Percentiles rank a stretch among this genome's conserved stretches.
Evolutionary conservation across 176 grass and related monocot genomes (phyloP).

Genomic region (Ananas comosus): DNA sequence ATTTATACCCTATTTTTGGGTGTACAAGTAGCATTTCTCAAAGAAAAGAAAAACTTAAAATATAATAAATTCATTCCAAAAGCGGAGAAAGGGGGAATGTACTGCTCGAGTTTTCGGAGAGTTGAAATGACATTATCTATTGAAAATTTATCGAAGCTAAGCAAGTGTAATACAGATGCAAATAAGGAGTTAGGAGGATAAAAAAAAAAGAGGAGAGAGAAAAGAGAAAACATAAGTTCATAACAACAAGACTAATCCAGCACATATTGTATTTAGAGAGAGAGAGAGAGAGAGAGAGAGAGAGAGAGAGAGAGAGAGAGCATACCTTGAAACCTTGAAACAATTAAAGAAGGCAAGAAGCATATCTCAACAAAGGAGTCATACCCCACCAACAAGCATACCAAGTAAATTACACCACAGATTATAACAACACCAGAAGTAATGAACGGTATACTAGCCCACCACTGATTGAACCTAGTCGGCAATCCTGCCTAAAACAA

Average conservation of each 20-base stretch:
- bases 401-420: conserved; percentile 66
- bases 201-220: neutral
- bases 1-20: too few species aligned
- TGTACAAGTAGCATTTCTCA: too few species aligned
- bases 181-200: too few species aligned
- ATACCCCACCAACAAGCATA: conserved; percentile 82
- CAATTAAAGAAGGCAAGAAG: conserved; percentile 73
- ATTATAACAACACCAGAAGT: conserved; percentile 66
- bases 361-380: conserved; percentile 77
- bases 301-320: neutral
- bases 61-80: too few species aligned
- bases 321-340: conserved; percentile 84
- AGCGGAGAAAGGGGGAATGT: too few species aligned
- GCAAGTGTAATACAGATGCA: too few species aligned
- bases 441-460: conserved; percentile 77
- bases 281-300: too few species aligned
- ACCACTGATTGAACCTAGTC: conserved; percentile 82
- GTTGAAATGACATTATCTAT: too few species aligned
- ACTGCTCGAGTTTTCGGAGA: too few species aligned
- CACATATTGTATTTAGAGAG: neutral
- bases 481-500: conserved; percentile 57
- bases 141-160: too few species aligned
- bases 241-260: neutral
- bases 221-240: neutral
- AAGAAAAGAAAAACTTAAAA: too few species aligned